Percentiles rank a stretch among this genome's conserved stretches.
Conservation (phyloP, 441 rosid species). For the Breynia disticha region DNA sequence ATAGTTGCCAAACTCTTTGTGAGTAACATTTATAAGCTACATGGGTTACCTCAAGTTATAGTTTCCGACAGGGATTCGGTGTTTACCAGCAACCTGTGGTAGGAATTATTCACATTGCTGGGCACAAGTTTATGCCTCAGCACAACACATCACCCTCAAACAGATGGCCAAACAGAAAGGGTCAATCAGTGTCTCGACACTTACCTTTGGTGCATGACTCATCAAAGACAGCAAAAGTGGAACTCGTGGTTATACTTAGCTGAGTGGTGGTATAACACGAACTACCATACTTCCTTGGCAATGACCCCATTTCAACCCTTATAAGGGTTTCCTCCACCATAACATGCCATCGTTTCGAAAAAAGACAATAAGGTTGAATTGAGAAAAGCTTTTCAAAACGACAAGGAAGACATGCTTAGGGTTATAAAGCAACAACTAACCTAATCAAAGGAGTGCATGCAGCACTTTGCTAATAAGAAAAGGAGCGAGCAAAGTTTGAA, state of each 20-base stretch:
- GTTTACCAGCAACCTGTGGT: not conserved
- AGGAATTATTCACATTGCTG: not conserved
- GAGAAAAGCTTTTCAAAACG: too few species aligned
- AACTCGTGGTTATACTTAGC: not conserved
- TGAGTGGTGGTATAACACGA: slow-evolving; percentile 2
- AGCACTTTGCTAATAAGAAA: too few species aligned
- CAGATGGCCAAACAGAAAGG: not conserved
- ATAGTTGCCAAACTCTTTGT: not conserved
- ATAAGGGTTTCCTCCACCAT: too few species aligned
- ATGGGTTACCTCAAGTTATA: not conserved
- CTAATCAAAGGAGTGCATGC: too few species aligned
- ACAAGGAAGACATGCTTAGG: too few species aligned
- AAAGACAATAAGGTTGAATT: too few species aligned
- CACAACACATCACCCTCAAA: not conserved
- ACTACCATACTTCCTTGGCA: too few species aligned
- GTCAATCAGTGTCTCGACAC: not conserved
- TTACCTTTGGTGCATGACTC: not conserved
- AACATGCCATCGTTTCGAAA: too few species aligned
- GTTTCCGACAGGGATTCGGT: not conserved
- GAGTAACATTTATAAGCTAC: not conserved
- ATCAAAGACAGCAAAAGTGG: not conserved
- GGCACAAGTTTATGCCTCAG: not conserved
- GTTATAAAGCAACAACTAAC: too few species aligned
- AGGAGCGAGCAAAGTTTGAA: too few species aligned
- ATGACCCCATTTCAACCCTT: too few species aligned